Conservation (phyloP, 2,329 filamentous ascomycete species). For the Colletotrichum phormii region DNA sequence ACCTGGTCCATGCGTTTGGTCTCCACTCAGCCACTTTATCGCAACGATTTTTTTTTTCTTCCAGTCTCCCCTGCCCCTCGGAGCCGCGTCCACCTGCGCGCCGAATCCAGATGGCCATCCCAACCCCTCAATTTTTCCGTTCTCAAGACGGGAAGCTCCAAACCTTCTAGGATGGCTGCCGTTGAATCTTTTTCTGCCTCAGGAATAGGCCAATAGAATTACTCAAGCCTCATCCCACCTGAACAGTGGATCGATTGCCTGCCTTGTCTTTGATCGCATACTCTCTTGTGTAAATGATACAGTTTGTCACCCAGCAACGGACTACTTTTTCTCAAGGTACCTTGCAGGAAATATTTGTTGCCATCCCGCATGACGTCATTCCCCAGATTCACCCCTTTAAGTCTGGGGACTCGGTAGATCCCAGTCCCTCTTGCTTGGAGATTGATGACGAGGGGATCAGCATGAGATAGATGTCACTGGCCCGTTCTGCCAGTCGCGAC, state of each 20-base stretch:
- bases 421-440: not conserved
- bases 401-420: slow-evolving; percentile 8
- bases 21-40: slow-evolving; percentile 27
- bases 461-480: slow-evolving; percentile 8
- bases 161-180: not conserved
- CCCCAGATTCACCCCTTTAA: not conserved
- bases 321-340: no score
- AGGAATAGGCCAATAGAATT: not conserved
- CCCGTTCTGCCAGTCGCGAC: slow-evolving; percentile 9
- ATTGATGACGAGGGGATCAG: not conserved
- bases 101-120: slow-evolving; percentile 7
- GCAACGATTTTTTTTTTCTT: slow-evolving; percentile 26
- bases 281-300: not conserved
- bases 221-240: not conserved
- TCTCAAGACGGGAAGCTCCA: not conserved
- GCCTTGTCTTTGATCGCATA: not conserved
- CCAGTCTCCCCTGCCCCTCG: slow-evolving; percentile 7
- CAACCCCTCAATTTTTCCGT: slow-evolving; percentile 34
- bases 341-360: not conserved
- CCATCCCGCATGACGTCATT: slow-evolving; percentile 4
- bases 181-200: not conserved
- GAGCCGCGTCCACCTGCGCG: slow-evolving; percentile 8
- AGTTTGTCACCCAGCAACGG: no score
- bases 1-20: slow-evolving; percentile 7
- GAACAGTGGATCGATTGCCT: not conserved